Percentiles rank a stretch among this genome's conserved stretches.
Evolutionary conservation across 805 yeast genomes (phyloP).

Genomic region (Lachancea cidri): DNA sequence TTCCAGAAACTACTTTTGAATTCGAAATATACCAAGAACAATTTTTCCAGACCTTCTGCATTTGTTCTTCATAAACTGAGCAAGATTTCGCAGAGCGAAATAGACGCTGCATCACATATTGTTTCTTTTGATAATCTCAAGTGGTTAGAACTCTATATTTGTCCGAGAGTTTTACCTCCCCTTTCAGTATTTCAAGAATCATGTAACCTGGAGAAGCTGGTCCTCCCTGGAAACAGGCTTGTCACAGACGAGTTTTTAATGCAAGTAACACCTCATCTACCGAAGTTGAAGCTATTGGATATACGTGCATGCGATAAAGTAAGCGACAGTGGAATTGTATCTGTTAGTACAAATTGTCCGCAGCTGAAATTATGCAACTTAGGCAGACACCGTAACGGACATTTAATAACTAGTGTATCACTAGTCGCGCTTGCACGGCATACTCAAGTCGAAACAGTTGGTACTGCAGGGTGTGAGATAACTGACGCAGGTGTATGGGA

Average conservation of each 20-base stretch:
- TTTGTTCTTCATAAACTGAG: slow-evolving; percentile 64
- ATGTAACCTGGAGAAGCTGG: slow-evolving; percentile 35
- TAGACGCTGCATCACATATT: slow-evolving; percentile 42
- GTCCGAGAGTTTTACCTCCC: slow-evolving; percentile 66
- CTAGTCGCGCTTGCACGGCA: slow-evolving; percentile 51
- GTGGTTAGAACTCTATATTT: slow-evolving; percentile 78
- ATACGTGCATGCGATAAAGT: slow-evolving; percentile 78
- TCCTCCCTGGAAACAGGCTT: slow-evolving; percentile 65
- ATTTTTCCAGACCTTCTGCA: slow-evolving; percentile 34
- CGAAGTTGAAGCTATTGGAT: slow-evolving; percentile 60
- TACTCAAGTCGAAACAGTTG: slow-evolving; percentile 63
- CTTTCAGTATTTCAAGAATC: slow-evolving; percentile 40
- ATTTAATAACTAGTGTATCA: slow-evolving; percentile 65
- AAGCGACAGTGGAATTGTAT: slow-evolving; percentile 68
- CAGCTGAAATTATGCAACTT: slow-evolving; percentile 59
- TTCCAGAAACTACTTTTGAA: slow-evolving; percentile 39
- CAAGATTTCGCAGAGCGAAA: slow-evolving; percentile 46
- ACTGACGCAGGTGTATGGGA: slow-evolving; percentile 81
- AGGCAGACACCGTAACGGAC: slow-evolving; percentile 71
- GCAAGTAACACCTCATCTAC: slow-evolving; percentile 48
- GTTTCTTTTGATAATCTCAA: slow-evolving; percentile 45
- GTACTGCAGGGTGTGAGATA: slow-evolving; percentile 82
- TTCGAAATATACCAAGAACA: slow-evolving; percentile 8
- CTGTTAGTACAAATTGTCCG: slow-evolving; percentile 58
- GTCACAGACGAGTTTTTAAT: slow-evolving; percentile 57